Evolutionary conservation across 345 rosid species (phyloP).

Genomic region (Syzygium aqueum): DNA sequence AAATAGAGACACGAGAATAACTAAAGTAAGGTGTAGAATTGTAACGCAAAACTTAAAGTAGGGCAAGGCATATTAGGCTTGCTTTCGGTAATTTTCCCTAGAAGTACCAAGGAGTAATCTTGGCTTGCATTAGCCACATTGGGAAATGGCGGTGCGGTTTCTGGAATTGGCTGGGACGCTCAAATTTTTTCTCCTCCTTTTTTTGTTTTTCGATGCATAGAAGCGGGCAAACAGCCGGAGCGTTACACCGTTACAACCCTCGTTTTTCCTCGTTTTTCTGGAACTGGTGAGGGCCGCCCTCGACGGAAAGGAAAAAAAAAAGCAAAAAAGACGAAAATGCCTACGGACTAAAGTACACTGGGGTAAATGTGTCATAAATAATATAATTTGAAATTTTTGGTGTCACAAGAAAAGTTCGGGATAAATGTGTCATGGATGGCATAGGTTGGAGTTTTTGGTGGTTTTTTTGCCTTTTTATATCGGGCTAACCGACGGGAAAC

Average conservation of each 20-base stretch:
- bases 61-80: not conserved
- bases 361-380: no score
- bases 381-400: no score
- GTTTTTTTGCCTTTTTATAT: no score
- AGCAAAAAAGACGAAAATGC: no score
- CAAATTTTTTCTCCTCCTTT: not conserved
- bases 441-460: no score
- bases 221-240: not conserved
- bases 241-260: rapidly evolving
- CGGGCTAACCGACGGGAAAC: not conserved
- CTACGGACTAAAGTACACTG: no score
- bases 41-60: not conserved
- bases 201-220: not conserved
- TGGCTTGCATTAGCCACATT: not conserved
- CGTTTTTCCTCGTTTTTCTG: no score
- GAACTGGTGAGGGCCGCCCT: no score
- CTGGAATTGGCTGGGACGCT: not conserved
- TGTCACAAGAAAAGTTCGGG: no score
- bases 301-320: no score
- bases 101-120: not conserved
- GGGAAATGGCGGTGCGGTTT: rapidly evolving
- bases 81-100: not conserved
- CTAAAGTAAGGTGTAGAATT: not conserved
- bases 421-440: no score
- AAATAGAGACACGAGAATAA: not conserved